Evolutionary conservation across 2,329 filamentous ascomycete species (phyloP), one percentile per base, ranked within the genome.

Genomic region (Thelonectria olida): DNA sequence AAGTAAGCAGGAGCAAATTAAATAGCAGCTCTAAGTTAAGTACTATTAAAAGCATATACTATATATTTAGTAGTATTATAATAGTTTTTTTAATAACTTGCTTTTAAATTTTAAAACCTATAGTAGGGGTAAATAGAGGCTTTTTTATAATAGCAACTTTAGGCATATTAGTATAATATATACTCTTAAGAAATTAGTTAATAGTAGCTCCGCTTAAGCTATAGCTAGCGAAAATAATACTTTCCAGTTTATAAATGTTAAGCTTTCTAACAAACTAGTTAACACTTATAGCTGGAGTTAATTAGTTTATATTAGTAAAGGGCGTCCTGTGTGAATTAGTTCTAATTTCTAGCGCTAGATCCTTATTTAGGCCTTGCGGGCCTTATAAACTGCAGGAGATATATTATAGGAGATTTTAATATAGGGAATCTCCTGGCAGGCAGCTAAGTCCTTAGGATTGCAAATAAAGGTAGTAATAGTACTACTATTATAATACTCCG

Each of bases 401-500:
- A 88, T 83, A 2, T 86, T 82, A 73, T 96, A 92, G 1, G 90
- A 74, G 8, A 88, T 81, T 50, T 80, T 80, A 15, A 75, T 51
- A 72, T 88, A 90, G 1, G 82, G 81, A 0, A 87, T 68, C 6
- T 73, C 62, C 4, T 67, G 71, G n/a, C 74, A 74, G 15, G 67
- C 57, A 48, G 79, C 62, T 67, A 82, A 75, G n/a, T 80, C 78
- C 1, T 81, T 80, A 1, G 89, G 85, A 7, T 85, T 82, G 23
- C 91, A 88, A 44, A 96, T 82, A 67, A 90, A 88, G 1, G 90
- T 87, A 15, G 92, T 82, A 2, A 92, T 90, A 3, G 90, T 85
- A 73, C 90, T 94, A 52, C 92, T 92, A 71, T 97, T 93, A 44
- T 93, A 85, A 73, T 96, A 93, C 71, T 96, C 93, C 0, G 92